phyloP scores from a whole-genome alignment of 305 asterid species.

The Stenogyne calaminthoides region DNA sequence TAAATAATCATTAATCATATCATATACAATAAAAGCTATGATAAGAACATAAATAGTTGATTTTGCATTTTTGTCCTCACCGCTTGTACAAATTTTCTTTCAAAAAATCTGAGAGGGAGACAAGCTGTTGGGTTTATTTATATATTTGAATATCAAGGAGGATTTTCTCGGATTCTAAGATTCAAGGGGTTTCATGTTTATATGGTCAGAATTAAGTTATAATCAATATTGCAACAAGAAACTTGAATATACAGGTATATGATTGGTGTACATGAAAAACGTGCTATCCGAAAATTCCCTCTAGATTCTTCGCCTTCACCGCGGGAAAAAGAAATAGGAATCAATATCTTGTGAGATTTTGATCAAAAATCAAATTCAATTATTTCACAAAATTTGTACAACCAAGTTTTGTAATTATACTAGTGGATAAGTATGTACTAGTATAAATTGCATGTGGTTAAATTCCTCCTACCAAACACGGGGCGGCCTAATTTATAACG shows the following conservation, averaged over 20 bases:
- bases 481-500: neutral
- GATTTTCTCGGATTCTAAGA: neutral
- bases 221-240: neutral
- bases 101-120: too few relatives aligned
- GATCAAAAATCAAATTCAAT: neutral
- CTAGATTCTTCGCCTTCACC: neutral
- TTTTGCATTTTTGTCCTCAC: too few relatives aligned
- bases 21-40: neutral
- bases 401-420: neutral
- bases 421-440: too few relatives aligned
- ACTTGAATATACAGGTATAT: neutral
- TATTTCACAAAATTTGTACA: neutral
- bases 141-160: neutral
- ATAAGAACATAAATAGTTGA: too few relatives aligned
- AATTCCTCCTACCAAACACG: neutral
- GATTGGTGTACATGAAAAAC: too few relatives aligned
- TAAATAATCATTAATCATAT: too few relatives aligned
- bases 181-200: neutral
- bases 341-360: neutral
- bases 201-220: neutral
- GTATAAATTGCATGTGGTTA: neutral
- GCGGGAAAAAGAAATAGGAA: neutral
- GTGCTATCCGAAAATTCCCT: neutral
- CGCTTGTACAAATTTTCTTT: too few relatives aligned
- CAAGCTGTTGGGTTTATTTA: too few relatives aligned